Conservation (phyloP, 2,329 filamentous ascomycete species). For the Akanthomyces uredinophilus region DNA sequence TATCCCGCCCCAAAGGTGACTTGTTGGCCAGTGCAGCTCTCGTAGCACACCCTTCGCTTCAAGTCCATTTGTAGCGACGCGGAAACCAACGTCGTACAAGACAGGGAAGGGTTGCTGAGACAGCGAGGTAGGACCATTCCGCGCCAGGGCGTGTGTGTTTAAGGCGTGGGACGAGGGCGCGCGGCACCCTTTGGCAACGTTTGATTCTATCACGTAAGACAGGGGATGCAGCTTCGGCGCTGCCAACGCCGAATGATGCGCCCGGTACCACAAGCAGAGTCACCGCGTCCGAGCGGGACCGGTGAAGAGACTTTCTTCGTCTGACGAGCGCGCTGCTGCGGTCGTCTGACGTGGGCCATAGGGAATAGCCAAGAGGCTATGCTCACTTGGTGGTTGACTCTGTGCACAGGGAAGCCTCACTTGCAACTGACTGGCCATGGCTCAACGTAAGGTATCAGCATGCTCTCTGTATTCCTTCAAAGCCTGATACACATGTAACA, state of each 20-base stretch:
- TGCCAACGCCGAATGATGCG: too few relatives aligned
- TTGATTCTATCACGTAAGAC: too few relatives aligned
- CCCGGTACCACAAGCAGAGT: neutral
- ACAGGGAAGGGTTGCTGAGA: neutral
- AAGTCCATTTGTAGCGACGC: neutral
- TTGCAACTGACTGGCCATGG: too few relatives aligned
- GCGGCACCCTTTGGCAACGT: too few relatives aligned
- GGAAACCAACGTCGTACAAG: neutral
- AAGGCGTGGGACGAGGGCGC: neutral
- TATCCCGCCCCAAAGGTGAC: neutral
- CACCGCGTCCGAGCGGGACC: neutral
- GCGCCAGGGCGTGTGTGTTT: neutral
- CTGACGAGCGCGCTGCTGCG: neutral
- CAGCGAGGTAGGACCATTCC: neutral
- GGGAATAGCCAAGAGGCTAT: too few relatives aligned
- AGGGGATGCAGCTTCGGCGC: too few relatives aligned
- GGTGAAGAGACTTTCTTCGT: neutral
- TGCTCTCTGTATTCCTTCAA: too few relatives aligned
- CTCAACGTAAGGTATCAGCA: too few relatives aligned
- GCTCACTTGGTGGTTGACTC: too few relatives aligned
- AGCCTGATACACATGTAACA: too few relatives aligned
- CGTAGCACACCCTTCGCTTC: neutral
- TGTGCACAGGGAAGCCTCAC: too few relatives aligned
- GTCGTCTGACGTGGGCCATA: too few relatives aligned
- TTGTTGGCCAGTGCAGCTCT: neutral